Conservation (phyloP, 352 stramenopile species). For the Phytophthora pini region DNA sequence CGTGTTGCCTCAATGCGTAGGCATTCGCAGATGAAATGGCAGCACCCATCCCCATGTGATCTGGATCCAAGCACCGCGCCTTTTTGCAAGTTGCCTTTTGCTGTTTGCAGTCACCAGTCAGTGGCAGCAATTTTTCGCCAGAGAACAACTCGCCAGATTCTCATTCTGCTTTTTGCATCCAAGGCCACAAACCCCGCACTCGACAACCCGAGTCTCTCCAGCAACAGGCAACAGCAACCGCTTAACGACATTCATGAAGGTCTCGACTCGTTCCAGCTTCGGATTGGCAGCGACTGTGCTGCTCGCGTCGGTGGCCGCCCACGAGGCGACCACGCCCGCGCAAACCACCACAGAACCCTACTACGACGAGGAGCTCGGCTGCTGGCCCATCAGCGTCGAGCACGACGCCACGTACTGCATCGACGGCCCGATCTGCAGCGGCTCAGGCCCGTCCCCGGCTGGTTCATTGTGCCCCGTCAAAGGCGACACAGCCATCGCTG, state of each 20-base stretch:
- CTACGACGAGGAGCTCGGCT: conserved; percentile 46
- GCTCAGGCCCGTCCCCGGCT: conserved; percentile 29
- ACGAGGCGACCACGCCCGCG: conserved; percentile 11
- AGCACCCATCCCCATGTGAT: conserved; percentile 12
- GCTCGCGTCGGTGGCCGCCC: conserved; percentile 13
- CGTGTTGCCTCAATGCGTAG: conserved; percentile 6
- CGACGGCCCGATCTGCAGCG: conserved; percentile 51
- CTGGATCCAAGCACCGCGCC: conserved; percentile 15
- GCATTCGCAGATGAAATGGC: conserved; percentile 3
- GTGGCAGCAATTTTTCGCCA: neutral
- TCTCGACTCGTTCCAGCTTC: conserved; percentile 31
- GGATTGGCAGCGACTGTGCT: conserved; percentile 10
- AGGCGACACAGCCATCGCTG: conserved; percentile 47
- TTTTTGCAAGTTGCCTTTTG: conserved; percentile 19
- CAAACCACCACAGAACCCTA: conserved; percentile 16
- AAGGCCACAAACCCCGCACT: neutral
- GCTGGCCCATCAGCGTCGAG: conserved; percentile 51
- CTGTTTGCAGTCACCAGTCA: conserved; percentile 4
- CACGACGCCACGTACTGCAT: conserved; percentile 64
- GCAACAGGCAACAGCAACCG: conserved; percentile 2
- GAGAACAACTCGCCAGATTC: conserved; percentile 3
- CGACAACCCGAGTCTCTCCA: neutral
- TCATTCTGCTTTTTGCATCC: neutral
- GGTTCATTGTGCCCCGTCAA: conserved; percentile 53
- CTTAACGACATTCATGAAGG: conserved; percentile 28